A percentile compares a stretch with the other conserved stretches of the same genome.
Evolutionary conservation across 1,284 basidiomycete species (phyloP).

Genomic region (Paramarasmius palmivorus): DNA sequence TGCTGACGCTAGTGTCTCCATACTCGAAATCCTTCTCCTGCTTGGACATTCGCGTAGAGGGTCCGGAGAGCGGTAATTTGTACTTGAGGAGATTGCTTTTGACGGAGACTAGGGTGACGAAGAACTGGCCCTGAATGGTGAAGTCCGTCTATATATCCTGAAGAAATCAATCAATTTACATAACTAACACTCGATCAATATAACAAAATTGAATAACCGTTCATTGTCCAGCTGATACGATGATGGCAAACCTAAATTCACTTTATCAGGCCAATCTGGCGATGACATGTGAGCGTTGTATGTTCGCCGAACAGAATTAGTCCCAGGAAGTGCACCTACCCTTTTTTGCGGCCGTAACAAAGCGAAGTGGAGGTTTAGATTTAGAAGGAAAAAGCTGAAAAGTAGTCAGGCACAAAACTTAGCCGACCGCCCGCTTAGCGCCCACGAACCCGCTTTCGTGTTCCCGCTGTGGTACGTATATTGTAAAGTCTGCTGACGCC

Average conservation of each 20-base stretch:
- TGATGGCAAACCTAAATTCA: not conserved
- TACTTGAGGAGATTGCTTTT: not conserved
- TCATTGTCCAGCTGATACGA: conserved; percentile 3
- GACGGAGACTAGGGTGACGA: not conserved
- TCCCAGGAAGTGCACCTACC: not conserved
- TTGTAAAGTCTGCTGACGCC: too few relatives aligned
- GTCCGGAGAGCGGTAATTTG: not conserved
- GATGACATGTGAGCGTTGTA: too few relatives aligned
- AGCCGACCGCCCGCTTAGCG: too few relatives aligned
- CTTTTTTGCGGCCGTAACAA: too few relatives aligned
- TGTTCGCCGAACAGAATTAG: not conserved
- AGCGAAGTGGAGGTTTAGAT: too few relatives aligned
- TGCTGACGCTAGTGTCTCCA: conserved; percentile 6
- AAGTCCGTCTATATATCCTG: not conserved
- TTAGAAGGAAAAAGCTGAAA: too few relatives aligned
- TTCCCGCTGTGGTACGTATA: too few relatives aligned
- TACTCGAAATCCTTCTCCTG: conserved; percentile 10
- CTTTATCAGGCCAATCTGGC: too few relatives aligned
- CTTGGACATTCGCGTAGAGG: conserved; percentile 6
- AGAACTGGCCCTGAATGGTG: not conserved
- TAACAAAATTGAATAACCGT: not conserved
- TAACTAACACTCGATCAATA: conserved; percentile 1
- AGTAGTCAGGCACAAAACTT: too few relatives aligned
- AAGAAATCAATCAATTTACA: conserved; percentile 6
- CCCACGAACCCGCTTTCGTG: too few relatives aligned